Evolutionary conservation across 2,329 filamentous ascomycete genomes (phyloP).

Genomic region (Myriosclerotinia scirpicola): DNA sequence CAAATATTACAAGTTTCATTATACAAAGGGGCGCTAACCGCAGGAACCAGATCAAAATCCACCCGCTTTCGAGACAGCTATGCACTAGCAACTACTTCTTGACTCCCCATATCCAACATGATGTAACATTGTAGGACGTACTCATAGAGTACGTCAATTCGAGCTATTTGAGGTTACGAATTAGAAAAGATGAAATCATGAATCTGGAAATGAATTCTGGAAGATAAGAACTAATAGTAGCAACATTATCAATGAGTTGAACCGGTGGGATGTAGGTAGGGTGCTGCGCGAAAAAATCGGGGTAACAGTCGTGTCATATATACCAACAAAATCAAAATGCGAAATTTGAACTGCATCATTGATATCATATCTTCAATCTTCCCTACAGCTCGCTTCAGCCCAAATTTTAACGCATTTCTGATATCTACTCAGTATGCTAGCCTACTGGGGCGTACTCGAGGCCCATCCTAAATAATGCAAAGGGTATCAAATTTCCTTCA

Average conservation of each 20-base stretch:
- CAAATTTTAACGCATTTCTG: neutral
- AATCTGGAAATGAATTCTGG: neutral
- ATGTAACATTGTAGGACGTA: neutral
- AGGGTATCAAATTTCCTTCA: slow-evolving; percentile 17
- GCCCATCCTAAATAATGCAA: neutral
- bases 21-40: neutral
- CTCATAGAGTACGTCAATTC: neutral
- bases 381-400: neutral
- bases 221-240: neutral
- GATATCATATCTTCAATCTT: neutral
- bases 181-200: neutral
- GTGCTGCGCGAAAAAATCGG: neutral
- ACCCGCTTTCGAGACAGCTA: neutral
- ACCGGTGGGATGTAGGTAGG: neutral
- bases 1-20: too few relatives aligned
- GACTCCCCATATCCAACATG: neutral
- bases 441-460: neutral
- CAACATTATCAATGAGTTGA: neutral
- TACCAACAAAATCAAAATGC: neutral
- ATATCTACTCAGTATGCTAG: neutral
- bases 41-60: too few relatives aligned
- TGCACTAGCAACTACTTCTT: neutral
- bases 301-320: too few relatives aligned
- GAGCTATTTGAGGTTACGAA: neutral
- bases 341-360: neutral